phyloP scores from a whole-genome alignment of 352 stramenopile genomes.

The Hyphochytrium catenoides region DNA sequence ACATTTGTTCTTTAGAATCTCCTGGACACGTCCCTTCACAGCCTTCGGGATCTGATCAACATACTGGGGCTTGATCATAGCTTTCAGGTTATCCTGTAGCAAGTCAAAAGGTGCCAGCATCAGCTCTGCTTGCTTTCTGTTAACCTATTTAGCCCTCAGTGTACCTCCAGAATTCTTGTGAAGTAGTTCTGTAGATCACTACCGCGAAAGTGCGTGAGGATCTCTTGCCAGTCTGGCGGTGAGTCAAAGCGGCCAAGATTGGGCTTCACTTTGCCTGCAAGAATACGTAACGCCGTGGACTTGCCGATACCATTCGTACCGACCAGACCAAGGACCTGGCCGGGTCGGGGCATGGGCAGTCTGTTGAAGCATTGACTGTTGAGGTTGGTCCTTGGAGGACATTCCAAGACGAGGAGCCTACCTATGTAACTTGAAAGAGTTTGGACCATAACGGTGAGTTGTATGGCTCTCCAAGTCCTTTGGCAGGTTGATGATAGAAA shows the following conservation, averaged over 20 bases:
- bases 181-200: constrained; percentile 99
- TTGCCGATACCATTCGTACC: constrained; percentile 99
- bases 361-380: constrained; percentile 8
- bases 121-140: no score
- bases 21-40: constrained; percentile 77
- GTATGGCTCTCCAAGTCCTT: constrained; percentile 96
- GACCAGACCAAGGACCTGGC: constrained; percentile 94
- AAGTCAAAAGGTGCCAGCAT: no score
- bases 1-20: constrained; percentile 83
- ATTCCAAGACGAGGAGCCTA: no score
- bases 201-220: constrained; percentile 92
- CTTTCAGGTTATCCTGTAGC: constrained; percentile 87
- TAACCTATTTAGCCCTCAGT: background rate
- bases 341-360: constrained; percentile 91
- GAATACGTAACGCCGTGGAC: constrained; percentile 96
- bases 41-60: constrained; percentile 97
- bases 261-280: constrained; percentile 97
- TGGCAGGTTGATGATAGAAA: constrained; percentile 99
- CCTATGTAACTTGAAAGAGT: constrained; percentile 98
- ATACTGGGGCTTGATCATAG: constrained; percentile 99
- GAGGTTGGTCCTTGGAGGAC: no score
- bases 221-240: constrained; percentile 97
- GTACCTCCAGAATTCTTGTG: constrained; percentile 81
- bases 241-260: constrained; percentile 91
- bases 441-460: constrained; percentile 98